Evolutionary conservation across 2,329 filamentous ascomycete species (phyloP).

Genomic region (Cercospora zeae-maydis): DNA sequence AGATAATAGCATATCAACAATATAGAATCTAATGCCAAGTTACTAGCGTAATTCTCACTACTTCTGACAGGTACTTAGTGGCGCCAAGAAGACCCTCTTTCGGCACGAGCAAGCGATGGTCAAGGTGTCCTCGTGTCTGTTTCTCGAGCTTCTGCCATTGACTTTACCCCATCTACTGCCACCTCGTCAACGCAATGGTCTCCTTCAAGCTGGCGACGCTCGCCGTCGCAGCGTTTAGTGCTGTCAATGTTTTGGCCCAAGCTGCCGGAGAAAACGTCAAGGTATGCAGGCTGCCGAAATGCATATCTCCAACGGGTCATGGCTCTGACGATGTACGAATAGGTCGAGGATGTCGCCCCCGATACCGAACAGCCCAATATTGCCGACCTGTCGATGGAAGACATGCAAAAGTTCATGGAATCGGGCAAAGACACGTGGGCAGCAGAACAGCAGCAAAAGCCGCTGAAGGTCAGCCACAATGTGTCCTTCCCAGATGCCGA

Average conservation of each 20-base stretch:
- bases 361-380: slow-evolving; percentile 12
- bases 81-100: slow-evolving; percentile 3
- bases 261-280: slow-evolving; percentile 30
- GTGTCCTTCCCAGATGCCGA: slow-evolving; percentile 64
- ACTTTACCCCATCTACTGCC: not conserved
- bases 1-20: too few relatives aligned
- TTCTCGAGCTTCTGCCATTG: not conserved
- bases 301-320: slow-evolving; percentile 15
- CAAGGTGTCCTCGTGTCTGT: slow-evolving; percentile 2
- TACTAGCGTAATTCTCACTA: too few relatives aligned
- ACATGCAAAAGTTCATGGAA: slow-evolving; percentile 22
- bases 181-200: slow-evolving; percentile 55
- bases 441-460: slow-evolving; percentile 46
- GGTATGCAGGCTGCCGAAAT: slow-evolving; percentile 27
- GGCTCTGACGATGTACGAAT: slow-evolving; percentile 16
- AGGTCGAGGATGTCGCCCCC: slow-evolving; percentile 24
- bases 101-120: not conserved
- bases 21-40: too few relatives aligned
- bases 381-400: slow-evolving; percentile 20
- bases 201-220: slow-evolving; percentile 68
- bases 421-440: slow-evolving; percentile 16
- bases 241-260: slow-evolving; percentile 62
- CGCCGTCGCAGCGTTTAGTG: slow-evolving; percentile 66
- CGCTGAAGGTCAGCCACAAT: slow-evolving; percentile 54
- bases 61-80: too few relatives aligned